Evolutionary conservation across 2,329 filamentous ascomycete genomes (phyloP), one percentile per base, ranked within the genome.

Genomic region (Talaromyces amestolkiae): DNA sequence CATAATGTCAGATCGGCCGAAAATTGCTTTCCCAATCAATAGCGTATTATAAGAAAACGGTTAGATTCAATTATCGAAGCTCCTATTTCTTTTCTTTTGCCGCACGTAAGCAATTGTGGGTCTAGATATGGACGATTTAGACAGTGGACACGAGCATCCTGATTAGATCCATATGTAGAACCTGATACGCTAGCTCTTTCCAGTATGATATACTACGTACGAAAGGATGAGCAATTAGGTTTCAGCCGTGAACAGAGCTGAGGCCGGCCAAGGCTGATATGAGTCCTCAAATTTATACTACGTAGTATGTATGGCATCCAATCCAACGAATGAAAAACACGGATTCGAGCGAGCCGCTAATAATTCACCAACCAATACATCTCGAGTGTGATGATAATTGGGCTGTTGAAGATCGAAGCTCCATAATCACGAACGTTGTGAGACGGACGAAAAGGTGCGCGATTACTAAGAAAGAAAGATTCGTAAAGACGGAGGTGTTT

Each of bases 1-100:
- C 53, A 56, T 56, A 15, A 27, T 51, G 31, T 22, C 53, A 56
- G 31, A 24, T 56, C 53, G 53, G 53, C 53, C 53, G 53, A 56
- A 56, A 56, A 39, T 8, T 15, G 11, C 49, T 53, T 4, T 17
- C 9, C 33, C 33, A 56, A 22, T 56, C 7, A 6, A 22, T 17
- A 8, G 33, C n/a, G 51, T 19, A 11, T 8, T 54, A 3, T 35
- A 19, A 54, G 51, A 22, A 54, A 54, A 19, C 17, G 27, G 27
- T 19, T 33, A 35, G 31, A 19, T n/a, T 54, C 17, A 33, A 19
- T 6, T 19, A 31, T 31, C 24, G 22, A 51, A 27, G 24, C 47
- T 51, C 47, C 22, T 27, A 31, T 17, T 49, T 31, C 47, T 51
- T 27, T 51, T 22, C 22, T 51, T 17, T 17, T 27, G 47, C 47